A percentile compares a stretch with the other conserved stretches of the same genome.
Evolutionary conservation across 768 basidiomycete genomes (phyloP).

Genomic region (Tricholoma bakamatsutake): DNA sequence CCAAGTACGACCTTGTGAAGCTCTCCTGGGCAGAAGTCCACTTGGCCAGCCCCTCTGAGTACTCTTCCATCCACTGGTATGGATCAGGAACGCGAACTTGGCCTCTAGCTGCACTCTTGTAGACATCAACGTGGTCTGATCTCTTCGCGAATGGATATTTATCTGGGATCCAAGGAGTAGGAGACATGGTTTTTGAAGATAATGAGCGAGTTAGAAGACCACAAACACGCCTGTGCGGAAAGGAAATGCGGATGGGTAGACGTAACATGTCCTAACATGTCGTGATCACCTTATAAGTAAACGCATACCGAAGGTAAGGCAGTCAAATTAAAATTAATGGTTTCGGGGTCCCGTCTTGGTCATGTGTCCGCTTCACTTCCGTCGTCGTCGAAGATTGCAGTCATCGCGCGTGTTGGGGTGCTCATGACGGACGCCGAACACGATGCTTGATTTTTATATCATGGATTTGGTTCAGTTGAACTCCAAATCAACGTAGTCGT

Average conservation of each 20-base stretch:
- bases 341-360: conserved; percentile 8
- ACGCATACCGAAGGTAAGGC: too few relatives aligned
- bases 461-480: too few relatives aligned
- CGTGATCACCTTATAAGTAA: background rate
- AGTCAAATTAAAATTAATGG: conserved; percentile 5
- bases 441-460: too few relatives aligned
- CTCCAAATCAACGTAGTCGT: too few relatives aligned
- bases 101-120: conserved; percentile 59
- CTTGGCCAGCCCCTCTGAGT: conserved; percentile 54
- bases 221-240: conserved; percentile 17
- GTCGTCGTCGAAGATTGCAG: background rate
- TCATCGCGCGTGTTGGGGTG: too few relatives aligned
- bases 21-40: conserved; percentile 60
- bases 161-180: conserved; percentile 48
- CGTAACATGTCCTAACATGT: conserved; percentile 16
- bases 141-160: conserved; percentile 62
- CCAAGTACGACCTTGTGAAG: conserved; percentile 49
- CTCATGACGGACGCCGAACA: too few relatives aligned
- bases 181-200: conserved; percentile 26
- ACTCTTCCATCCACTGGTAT: conserved; percentile 68
- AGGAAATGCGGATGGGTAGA: conserved; percentile 10
- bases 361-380: background rate
- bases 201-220: conserved; percentile 17
- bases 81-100: conserved; percentile 63
- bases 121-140: conserved; percentile 61